Evolutionary conservation across 306 rosid genomes (phyloP).

Genomic region (Hippophae tibetana): DNA sequence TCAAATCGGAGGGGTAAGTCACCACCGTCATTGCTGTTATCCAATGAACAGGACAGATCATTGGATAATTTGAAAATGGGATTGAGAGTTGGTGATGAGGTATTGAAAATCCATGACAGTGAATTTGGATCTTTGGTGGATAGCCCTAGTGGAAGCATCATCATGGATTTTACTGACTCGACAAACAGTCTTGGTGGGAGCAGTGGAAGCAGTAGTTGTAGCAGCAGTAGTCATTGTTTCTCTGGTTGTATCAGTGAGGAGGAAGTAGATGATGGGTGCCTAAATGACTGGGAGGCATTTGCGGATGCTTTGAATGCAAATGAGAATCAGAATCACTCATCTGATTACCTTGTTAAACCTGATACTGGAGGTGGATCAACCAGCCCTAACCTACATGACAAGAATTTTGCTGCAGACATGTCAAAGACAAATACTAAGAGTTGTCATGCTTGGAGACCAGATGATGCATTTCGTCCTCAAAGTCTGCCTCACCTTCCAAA

Average conservation of each 20-base stretch:
- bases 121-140: constrained; percentile 25
- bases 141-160: constrained; percentile 14
- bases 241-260: constrained; percentile 29
- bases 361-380: constrained; percentile 7
- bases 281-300: constrained; percentile 61
- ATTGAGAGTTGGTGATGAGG: constrained; percentile 23
- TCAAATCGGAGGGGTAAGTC: constrained; percentile 22
- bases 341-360: constrained; percentile 16
- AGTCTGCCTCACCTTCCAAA: constrained; percentile 38
- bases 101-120: constrained; percentile 17
- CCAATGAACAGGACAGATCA: constrained; percentile 23
- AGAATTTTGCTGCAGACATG: constrained; percentile 13
- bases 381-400: constrained; percentile 1
- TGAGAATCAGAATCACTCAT: constrained; percentile 7
- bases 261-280: constrained; percentile 39
- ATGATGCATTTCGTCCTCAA: constrained; percentile 45
- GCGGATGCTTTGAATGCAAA: constrained; percentile 46
- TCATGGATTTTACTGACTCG: constrained; percentile 24
- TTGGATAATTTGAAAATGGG: constrained; percentile 21
- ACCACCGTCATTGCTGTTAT: constrained; percentile 18
- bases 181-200: constrained; percentile 8
- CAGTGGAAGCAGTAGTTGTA: constrained; percentile 17
- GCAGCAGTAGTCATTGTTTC: constrained; percentile 17
- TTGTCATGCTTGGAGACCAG: constrained; percentile 44
- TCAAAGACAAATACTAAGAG: not conserved